phyloP scores from a whole-genome alignment of 805 yeast species.

The Candida piceae region DNA sequence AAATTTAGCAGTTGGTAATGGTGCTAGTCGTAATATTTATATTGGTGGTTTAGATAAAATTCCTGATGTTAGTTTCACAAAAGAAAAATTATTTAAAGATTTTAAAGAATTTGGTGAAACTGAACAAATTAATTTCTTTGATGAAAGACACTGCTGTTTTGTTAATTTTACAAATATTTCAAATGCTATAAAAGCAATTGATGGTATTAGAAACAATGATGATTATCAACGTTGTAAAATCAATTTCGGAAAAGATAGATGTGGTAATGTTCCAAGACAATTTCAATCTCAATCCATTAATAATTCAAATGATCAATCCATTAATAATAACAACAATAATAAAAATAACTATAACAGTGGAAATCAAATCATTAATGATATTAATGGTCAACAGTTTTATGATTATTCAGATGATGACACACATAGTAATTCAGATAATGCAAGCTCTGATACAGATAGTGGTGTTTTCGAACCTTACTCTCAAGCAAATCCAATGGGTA shows the following conservation, averaged over 20 bases:
- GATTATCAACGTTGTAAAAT: constrained; percentile 71
- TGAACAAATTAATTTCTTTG: constrained; percentile 86
- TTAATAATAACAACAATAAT: background rate
- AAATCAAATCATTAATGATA: constrained; percentile 13
- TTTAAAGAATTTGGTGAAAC: constrained; percentile 87
- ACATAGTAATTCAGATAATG: constrained; percentile 5
- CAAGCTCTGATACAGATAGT: constrained; percentile 7
- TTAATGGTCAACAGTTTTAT: constrained; percentile 17
- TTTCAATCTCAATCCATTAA: constrained; percentile 26
- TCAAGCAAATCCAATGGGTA: constrained; percentile 21
- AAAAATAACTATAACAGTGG: constrained; percentile 2
- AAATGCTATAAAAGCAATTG: constrained; percentile 87
- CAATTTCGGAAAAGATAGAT: constrained; percentile 90
- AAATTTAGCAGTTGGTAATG: constrained; percentile 84
- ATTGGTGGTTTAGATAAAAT: constrained; percentile 51
- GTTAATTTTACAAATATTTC: constrained; percentile 88
- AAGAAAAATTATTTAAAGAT: constrained; percentile 56
- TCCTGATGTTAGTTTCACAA: constrained; percentile 25
- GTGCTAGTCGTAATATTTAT: constrained; percentile 91
- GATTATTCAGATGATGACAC: constrained; percentile 16
- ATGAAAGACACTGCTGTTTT: constrained; percentile 83
- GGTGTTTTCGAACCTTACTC: constrained; percentile 18
- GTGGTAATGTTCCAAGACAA: constrained; percentile 90
- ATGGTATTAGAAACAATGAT: constrained; percentile 74
- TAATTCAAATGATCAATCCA: background rate